Evolutionary conservation across 768 basidiomycete genomes (phyloP).

Genomic region (Suillus subluteus): DNA sequence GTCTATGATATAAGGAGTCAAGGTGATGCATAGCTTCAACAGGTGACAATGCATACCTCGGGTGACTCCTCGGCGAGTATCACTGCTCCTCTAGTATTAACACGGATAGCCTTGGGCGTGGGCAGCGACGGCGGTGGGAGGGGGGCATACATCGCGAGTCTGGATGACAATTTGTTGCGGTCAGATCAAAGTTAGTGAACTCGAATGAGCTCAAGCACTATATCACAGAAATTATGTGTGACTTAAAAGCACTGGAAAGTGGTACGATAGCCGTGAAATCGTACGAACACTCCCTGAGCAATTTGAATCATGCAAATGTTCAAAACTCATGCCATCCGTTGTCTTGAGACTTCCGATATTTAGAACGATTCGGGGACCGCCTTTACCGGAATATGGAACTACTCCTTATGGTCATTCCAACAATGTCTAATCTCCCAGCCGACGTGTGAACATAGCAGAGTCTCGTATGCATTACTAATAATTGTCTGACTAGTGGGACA

Average conservation of each 20-base stretch:
- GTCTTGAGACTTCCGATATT: slow-evolving; percentile 13
- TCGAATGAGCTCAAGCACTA: not conserved
- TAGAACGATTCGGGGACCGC: slow-evolving; percentile 2
- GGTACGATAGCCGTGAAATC: slow-evolving; percentile 10
- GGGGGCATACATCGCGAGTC: slow-evolving; percentile 18
- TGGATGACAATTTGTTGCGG: slow-evolving; percentile 7
- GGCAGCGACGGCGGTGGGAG: slow-evolving; percentile 71
- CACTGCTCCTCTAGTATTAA: slow-evolving; percentile 92
- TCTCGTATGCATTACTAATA: not conserved
- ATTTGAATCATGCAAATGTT: slow-evolving; percentile 10
- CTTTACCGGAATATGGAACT: slow-evolving; percentile 2
- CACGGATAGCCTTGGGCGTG: slow-evolving; percentile 84
- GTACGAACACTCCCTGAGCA: slow-evolving; percentile 14
- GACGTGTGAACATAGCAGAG: slow-evolving; percentile 11
- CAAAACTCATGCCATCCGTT: slow-evolving; percentile 10
- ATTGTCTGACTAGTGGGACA: slow-evolving; percentile 11
- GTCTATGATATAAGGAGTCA: slow-evolving; percentile 52
- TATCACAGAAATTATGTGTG: slow-evolving; percentile 11
- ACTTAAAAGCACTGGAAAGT: slow-evolving; percentile 12
- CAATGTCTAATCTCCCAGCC: not conserved
- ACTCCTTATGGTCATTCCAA: slow-evolving; percentile 10
- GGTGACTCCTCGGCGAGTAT: slow-evolving; percentile 94
- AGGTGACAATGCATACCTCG: slow-evolving; percentile 59
- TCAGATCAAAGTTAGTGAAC: slow-evolving; percentile 6
- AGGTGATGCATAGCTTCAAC: slow-evolving; percentile 13